Evolutionary conservation across 768 basidiomycete species (phyloP).

Genomic region (Chiua virens): DNA sequence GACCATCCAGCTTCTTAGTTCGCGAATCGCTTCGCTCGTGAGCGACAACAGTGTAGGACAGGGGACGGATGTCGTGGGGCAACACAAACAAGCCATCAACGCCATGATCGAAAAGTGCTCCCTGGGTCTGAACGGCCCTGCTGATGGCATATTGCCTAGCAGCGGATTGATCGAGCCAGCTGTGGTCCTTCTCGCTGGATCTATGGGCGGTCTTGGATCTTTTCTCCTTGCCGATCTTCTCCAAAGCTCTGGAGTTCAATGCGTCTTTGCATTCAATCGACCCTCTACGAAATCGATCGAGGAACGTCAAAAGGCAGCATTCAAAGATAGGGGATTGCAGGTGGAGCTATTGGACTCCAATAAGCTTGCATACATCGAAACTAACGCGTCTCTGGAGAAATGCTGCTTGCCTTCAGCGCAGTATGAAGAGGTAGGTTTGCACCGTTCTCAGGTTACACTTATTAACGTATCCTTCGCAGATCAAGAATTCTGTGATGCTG

Average conservation of each 20-base stretch:
- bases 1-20: constrained; percentile 25
- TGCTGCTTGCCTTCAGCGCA: constrained; percentile 29
- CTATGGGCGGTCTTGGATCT: constrained; percentile 44
- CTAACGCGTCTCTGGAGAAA: constrained; percentile 29
- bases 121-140: constrained; percentile 11
- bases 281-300: constrained; percentile 6
- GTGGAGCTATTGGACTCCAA: constrained; percentile 24
- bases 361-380: constrained; percentile 40
- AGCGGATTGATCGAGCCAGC: background rate
- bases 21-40: constrained; percentile 7
- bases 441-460: too few relatives aligned
- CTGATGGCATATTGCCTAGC: constrained; percentile 16
- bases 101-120: constrained; percentile 42
- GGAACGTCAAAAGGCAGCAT: constrained; percentile 33
- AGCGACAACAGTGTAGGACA: background rate
- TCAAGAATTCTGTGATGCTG: constrained; percentile 32
- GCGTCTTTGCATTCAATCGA: constrained; percentile 38
- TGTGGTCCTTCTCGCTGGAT: constrained; percentile 35
- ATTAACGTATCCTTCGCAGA: constrained; percentile 18
- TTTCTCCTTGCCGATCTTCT: constrained; percentile 35
- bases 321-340: constrained; percentile 38
- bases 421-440: constrained; percentile 23
- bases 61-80: background rate
- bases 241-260: constrained; percentile 17
- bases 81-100: constrained; percentile 23